A percentile compares a stretch with the other conserved stretches of the same genome.
Evolutionary conservation across 306 rosid species (phyloP).

Genomic region (Urtica urens): DNA sequence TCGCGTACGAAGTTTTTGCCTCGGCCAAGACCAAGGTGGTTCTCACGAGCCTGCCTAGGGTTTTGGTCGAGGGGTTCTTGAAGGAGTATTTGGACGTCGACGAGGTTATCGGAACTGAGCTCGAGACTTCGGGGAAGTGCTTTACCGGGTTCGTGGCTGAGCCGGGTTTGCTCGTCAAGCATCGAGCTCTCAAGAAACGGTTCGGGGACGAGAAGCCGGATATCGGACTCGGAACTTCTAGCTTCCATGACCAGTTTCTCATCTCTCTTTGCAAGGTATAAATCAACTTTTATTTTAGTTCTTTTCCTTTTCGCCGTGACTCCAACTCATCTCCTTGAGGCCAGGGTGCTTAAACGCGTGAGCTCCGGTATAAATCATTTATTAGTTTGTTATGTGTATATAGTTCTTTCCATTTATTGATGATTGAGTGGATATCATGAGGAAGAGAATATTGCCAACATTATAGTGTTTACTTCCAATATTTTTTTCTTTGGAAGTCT

Average conservation of each 20-base stretch:
- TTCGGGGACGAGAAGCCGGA: conserved; percentile 67
- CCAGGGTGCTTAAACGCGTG: no score
- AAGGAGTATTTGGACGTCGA: conserved; percentile 53
- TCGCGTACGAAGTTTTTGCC: conserved; percentile 44
- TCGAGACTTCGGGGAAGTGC: conserved; percentile 33
- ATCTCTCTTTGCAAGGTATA: conserved; percentile 82
- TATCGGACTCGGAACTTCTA: conserved; percentile 57
- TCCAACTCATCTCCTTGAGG: no score
- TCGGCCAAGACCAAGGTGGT: conserved; percentile 41
- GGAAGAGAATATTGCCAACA: no score
- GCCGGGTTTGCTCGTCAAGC: conserved; percentile 53
- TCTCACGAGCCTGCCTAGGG: conserved; percentile 64
- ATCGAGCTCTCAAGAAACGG: conserved; percentile 46
- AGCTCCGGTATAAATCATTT: no score
- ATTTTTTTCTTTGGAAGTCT: no score
- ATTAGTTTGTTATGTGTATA: no score
- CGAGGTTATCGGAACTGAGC: conserved; percentile 61
- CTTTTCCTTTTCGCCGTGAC: not conserved
- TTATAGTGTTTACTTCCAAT: no score
- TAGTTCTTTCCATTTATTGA: no score
- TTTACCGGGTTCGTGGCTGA: conserved; percentile 50
- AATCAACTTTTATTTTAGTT: not conserved
- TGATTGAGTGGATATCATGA: no score
- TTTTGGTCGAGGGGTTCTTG: conserved; percentile 68
- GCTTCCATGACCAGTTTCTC: conserved; percentile 50